Conservation (phyloP, 345 rosid genomes). For the Punica granatum region DNA sequence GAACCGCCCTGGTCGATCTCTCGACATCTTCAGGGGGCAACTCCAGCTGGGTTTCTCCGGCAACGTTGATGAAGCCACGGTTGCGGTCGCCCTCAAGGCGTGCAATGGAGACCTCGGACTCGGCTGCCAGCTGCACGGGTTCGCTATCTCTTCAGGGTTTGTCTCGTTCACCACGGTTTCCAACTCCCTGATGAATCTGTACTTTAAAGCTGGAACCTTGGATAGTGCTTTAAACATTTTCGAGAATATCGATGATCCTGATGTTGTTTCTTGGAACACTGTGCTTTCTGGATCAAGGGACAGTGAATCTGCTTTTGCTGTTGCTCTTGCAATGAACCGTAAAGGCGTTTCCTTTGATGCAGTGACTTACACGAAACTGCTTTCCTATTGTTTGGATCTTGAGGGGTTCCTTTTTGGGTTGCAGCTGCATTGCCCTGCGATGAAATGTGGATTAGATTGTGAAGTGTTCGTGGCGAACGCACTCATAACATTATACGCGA, state of each 20-base stretch:
- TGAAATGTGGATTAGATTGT: slow-evolving; percentile 45
- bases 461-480: slow-evolving; percentile 78
- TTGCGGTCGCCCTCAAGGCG: slow-evolving; percentile 63
- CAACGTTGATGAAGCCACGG: slow-evolving; percentile 15
- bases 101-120: slow-evolving; percentile 38
- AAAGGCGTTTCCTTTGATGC: slow-evolving; percentile 46
- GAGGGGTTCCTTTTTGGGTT: slow-evolving; percentile 56
- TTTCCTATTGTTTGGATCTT: slow-evolving; percentile 45
- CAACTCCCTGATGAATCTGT: slow-evolving; percentile 67
- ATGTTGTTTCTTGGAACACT: slow-evolving; percentile 88
- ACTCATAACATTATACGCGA: slow-evolving; percentile 59
- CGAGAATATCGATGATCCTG: slow-evolving; percentile 49
- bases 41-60: too few relatives aligned
- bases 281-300: slow-evolving; percentile 64
- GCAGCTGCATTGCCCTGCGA: slow-evolving; percentile 51
- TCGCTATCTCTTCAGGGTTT: slow-evolving; percentile 53
- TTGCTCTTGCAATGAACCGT: slow-evolving; percentile 48
- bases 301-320: slow-evolving; percentile 37
- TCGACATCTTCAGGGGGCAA: too few relatives aligned
- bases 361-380: slow-evolving; percentile 41
- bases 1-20: too few relatives aligned
- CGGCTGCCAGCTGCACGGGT: slow-evolving; percentile 69
- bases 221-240: slow-evolving; percentile 45
- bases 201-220: slow-evolving; percentile 49
- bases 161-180: slow-evolving; percentile 44